Evolutionary conservation across 2,329 filamentous ascomycete genomes (phyloP), one percentile per base, ranked within the genome.

Genomic region (Nannizzia gypsea): DNA sequence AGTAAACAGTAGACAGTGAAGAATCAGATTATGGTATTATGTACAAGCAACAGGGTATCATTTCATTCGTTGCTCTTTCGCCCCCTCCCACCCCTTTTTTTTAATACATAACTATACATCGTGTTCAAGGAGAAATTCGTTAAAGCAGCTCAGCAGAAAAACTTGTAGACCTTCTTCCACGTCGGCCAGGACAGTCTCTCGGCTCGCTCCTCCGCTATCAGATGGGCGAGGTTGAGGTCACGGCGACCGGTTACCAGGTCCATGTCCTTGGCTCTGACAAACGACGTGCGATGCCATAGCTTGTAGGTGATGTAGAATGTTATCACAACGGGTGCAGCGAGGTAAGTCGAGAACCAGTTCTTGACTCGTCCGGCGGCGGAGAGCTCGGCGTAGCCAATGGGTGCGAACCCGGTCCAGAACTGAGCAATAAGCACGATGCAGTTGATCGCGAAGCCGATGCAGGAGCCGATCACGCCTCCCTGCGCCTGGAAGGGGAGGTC

Each of bases 401-500:
- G 46, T 3, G 60, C 59, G 24, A 62, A 66, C 8, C 66, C 67
- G 4, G 68, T 65, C 36, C 66, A 67, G 56, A 63, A 63, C 67
- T 82, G 81, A 34, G 80, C 80, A 13, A 78, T 68, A 26, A 82
- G 69, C 17, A 81, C 77, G 42, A 83, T 61, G 44, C 75, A 62
- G 68, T 81, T 83, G 63, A 87, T 74, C 50, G 66, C 52, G 28
- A 87, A 75, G 17, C 85, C 84, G 20, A 86, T 36, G 72, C 77
- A 86, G 0, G 83, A 86, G 26, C 85, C 85, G 1, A 68, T 72
- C 8, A 85, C 75, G 58, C 85, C 85, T 48, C 80, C 77, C 59
- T 78, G 72, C 17, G 82, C 81, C 54, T 71, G 73, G 76, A 84
- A 88, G 1, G 91, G 87, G 4, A 97, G 80, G 66, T 95, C 88